phyloP scores from a whole-genome alignment of 2,329 filamentous ascomycete species.

The Emericellopsis cladophorae region DNA sequence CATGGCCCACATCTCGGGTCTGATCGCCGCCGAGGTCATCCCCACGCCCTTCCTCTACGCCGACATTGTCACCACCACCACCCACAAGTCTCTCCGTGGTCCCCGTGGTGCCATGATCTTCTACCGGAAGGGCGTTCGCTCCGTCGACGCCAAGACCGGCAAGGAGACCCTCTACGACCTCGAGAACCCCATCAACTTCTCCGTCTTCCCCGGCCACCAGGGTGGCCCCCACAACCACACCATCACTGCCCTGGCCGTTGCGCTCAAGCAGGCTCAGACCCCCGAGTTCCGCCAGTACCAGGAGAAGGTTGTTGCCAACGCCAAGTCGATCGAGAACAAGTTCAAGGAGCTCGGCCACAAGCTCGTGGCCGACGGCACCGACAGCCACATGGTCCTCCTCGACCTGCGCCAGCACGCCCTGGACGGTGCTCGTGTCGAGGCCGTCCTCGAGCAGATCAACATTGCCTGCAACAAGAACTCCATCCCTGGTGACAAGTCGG shows the following conservation, averaged over 20 bases:
- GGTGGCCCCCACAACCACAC: conserved; percentile 99
- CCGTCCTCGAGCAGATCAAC: conserved; percentile 93
- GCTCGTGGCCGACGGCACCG: conserved; percentile 88
- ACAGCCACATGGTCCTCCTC: conserved; percentile 94
- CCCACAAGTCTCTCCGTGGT: conserved; percentile 96
- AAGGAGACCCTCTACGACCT: conserved; percentile 87
- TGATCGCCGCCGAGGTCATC: conserved; percentile 87
- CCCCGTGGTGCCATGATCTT: conserved; percentile 99
- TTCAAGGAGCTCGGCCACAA: conserved; percentile 85
- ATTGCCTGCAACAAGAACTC: conserved; percentile 99
- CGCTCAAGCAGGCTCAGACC: conserved; percentile 82
- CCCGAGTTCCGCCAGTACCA: conserved; percentile 93
- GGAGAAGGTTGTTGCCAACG: conserved; percentile 82
- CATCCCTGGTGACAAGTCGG: conserved; percentile 94
- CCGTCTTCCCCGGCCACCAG: conserved; percentile 97
- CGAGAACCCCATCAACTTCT: conserved; percentile 95
- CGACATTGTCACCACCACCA: conserved; percentile 96
- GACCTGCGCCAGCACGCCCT: conserved; percentile 80
- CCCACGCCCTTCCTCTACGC: conserved; percentile 86
- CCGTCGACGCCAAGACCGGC: conserved; percentile 78
- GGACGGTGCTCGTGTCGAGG: conserved; percentile 91
- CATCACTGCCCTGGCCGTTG: conserved; percentile 91
- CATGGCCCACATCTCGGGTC: conserved; percentile 97
- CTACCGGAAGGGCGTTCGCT: conserved; percentile 93
- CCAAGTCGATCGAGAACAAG: conserved; percentile 76